phyloP scores from a whole-genome alignment of 108 stramenopile genomes.

The Schizochytrium sp. region DNA sequence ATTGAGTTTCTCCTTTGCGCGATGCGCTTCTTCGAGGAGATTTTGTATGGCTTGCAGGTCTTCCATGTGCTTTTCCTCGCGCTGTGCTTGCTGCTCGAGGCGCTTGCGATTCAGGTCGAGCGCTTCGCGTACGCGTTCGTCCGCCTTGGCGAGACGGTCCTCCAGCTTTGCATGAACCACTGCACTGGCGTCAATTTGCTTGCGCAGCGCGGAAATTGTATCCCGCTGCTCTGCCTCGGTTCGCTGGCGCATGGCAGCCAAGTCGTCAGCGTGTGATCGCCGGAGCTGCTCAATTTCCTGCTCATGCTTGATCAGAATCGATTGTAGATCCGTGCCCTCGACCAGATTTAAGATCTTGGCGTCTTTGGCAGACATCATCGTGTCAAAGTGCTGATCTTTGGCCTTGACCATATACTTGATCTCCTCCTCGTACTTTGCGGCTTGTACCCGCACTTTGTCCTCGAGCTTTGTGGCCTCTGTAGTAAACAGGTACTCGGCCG shows the following conservation, averaged over 20 bases:
- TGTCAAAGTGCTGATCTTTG: slow-evolving; percentile 16
- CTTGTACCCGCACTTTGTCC: not conserved
- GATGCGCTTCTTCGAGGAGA: not conserved
- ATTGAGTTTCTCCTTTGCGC: slow-evolving; percentile 1
- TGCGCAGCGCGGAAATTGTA: not conserved
- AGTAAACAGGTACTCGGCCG: not conserved
- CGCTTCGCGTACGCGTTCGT: not conserved
- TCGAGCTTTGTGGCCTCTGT: not conserved
- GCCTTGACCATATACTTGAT: slow-evolving; percentile 10
- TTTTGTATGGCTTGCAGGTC: not conserved
- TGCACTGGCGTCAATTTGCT: not conserved
- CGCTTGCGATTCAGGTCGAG: not conserved
- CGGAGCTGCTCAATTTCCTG: not conserved
- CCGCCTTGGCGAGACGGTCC: not conserved
- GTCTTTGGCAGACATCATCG: not conserved
- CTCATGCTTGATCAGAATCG: not conserved
- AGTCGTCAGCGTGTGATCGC: not conserved
- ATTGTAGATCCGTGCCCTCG: slow-evolving; percentile 2
- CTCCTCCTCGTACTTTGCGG: slow-evolving; percentile 9
- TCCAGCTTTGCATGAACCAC: not conserved
- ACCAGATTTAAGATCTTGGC: not conserved
- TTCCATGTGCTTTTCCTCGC: not conserved
- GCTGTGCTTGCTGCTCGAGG: not conserved
- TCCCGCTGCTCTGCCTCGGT: not conserved
- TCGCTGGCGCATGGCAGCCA: not conserved